Base-by-base conservation (phyloP, 768 basidiomycete species). In the Rubroboletus pulcherrimus region DNA sequence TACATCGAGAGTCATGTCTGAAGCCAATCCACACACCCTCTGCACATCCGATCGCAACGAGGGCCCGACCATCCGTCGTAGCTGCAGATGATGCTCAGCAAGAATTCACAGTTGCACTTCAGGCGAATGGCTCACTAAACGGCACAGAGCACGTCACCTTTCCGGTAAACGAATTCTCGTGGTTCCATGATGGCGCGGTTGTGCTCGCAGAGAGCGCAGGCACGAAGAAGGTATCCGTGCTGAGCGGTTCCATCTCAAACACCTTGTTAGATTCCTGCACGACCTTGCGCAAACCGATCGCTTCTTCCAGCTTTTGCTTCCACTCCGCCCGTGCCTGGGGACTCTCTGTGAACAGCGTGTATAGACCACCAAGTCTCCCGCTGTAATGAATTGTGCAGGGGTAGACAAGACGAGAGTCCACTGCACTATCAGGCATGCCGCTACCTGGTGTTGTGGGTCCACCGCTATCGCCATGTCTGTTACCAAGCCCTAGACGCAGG, bases 11-110 rank as follows among this genome's bases (percentile, higher is more conserved):
- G 70, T 96, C 90, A 59, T 92, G 89, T 39, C 91, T 81, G 71
- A 94, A 87, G 0, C 94, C 94, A 55, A 97, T 94, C 90, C 92
- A 97, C 21, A 97, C 90, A 31, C 97, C 97, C 66, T 97, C 93
- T 0, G 89, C 87, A 69, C 94, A 97, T 8, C 95, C 97, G 62
- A 98, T 86, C 0, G 95, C 93, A 39, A 98, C 89, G 14, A 99
- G 78, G 12, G 84, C 84, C 26, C 93, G 84, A 6, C 88, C 87
- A 67, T 98, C 93, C 6, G 86, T 77, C 6, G 91, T 93, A 57
- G 81, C 91, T 96, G 56, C 6, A 63, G 34, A 51, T 31, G 49
- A 14, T 33, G 10, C 46, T 66, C 56, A 60, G 50, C 39, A 50
- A 43, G 59, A 12, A 55, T 45, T n/a, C 10, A 49, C 14, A 29